Conservation (phyloP, 495 filamentous ascomycete species). For the Penicillium diatomitis region DNA sequence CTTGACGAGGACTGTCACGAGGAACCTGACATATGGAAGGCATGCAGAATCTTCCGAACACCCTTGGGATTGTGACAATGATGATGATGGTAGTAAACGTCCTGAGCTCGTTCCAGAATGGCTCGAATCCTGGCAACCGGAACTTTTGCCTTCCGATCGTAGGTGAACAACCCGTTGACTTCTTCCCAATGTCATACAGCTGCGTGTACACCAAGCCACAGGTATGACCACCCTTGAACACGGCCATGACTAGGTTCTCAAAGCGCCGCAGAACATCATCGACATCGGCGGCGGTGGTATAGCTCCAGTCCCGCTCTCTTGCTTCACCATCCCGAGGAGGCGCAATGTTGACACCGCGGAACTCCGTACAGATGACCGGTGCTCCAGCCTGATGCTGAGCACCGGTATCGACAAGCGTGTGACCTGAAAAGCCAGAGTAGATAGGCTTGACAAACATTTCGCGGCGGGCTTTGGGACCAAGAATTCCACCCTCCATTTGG, state of each 20-base stretch:
- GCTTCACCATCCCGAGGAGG: slow-evolving; percentile 22
- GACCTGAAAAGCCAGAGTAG: slow-evolving; percentile 12
- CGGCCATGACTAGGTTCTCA: slow-evolving; percentile 27
- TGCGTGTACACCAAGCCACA: slow-evolving; percentile 34
- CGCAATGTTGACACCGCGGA: slow-evolving; percentile 51
- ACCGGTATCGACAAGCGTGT: slow-evolving; percentile 30
- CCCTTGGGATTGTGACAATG: slow-evolving; percentile 13
- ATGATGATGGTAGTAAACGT: slow-evolving; percentile 24
- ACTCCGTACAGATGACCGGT: slow-evolving; percentile 49
- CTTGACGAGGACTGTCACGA: too few species aligned
- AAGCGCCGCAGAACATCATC: slow-evolving; percentile 23
- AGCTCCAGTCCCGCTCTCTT: slow-evolving; percentile 29
- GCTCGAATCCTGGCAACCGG: slow-evolving; percentile 21
- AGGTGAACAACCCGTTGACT: slow-evolving; percentile 31
- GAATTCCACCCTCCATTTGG: slow-evolving; percentile 32
- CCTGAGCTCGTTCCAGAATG: slow-evolving; percentile 29
- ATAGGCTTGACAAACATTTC: slow-evolving; percentile 41
- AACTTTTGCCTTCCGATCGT: slow-evolving; percentile 28
- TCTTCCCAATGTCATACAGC: slow-evolving; percentile 34
- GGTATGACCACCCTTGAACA: slow-evolving; percentile 26
- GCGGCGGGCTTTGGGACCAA: slow-evolving; percentile 32
- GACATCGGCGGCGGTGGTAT: slow-evolving; percentile 28
- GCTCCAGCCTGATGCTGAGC: slow-evolving; percentile 36
- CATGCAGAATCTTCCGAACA: slow-evolving; percentile 15
- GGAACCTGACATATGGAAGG: slow-evolving; percentile 5